Evolutionary conservation across 2,329 filamentous ascomycete species (phyloP), one percentile per base, ranked within the genome.

Genomic region (Aspergillus fumigatiaffinis): DNA sequence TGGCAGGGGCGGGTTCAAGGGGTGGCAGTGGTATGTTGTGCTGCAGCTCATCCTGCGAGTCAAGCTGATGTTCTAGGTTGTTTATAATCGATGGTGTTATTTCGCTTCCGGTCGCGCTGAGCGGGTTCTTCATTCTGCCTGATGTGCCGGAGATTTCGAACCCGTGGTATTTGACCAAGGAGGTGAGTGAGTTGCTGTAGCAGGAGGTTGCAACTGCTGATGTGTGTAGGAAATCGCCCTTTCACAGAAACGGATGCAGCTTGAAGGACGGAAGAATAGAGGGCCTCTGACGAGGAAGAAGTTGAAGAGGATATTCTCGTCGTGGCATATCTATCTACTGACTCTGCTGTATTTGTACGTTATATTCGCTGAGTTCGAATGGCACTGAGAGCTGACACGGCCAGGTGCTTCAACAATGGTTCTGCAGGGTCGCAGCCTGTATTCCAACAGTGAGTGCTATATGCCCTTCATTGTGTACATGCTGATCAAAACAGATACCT

Each of bases 271-370:
- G 10, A 68, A 76, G 58, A 68, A 74, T 23, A 68, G 78, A 53
- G 68, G 72, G 48, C 77, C 78, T 0, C 82, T 80, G 60, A 81
- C 79, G 0, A 74, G 71, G 53, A 67, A 71, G 2, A 87, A 86
- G 70, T 64, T 88, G 42, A 79, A 78, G 68, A 83, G 81, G 63
- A 87, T 88, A 20, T 82, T 88, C 56, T 77, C 78, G 0, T 83
- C 81, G 5, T 89, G 87, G 86, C 86, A 86, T 60, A 83, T 89
- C 1, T 89, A 86, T 55, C 62, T 81, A 0, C 73, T 89, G 3
- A 79, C 79, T 0, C 54, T 83, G 0, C 70, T 87, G 1, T 89
- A 88, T 66, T 78, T 88, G 66, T 80, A 7, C 12, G 5, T 1
- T 1, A 21, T 12, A 12, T 3, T 2, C 4, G 17, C n/a, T 4